Percentiles rank a stretch among this genome's conserved stretches.
These are phyloP conservation scores for Ceratocystis variospora DNA, from an alignment of 2,329 filamentous ascomycete species.

Conservation along the genomic window DNA sequence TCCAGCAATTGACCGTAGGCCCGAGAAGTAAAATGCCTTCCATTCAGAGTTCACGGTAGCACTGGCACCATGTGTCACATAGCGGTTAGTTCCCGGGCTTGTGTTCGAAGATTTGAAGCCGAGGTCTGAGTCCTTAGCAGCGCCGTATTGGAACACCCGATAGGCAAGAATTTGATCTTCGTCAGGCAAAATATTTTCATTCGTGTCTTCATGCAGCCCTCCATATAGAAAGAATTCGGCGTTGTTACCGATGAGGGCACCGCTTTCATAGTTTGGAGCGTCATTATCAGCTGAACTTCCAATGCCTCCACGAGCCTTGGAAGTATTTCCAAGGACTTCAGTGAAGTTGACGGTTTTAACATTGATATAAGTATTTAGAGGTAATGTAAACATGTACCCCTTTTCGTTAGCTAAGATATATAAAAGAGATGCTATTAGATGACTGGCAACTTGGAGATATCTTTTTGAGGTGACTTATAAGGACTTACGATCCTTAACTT, in stretches of 20 bases:
- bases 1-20: conserved; percentile 41
- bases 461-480: neutral
- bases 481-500: conserved; percentile 35
- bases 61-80: conserved; percentile 49
- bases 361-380: conserved; percentile 38
- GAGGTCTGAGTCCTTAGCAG: no score
- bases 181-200: conserved; percentile 29
- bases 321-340: conserved; percentile 33
- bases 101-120: no score
- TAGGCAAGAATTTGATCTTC: no score
- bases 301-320: conserved; percentile 34
- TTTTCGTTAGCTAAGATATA: conserved; percentile 33
- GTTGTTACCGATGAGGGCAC: conserved; percentile 52
- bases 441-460: neutral
- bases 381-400: conserved; percentile 43
- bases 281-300: conserved; percentile 40
- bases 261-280: conserved; percentile 45
- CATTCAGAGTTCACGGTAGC: conserved; percentile 56
- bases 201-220: conserved; percentile 33
- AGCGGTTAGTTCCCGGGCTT: conserved; percentile 36
- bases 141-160: no score
- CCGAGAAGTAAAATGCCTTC: conserved; percentile 57
- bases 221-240: conserved; percentile 51
- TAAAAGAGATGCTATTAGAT: neutral
- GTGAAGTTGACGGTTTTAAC: conserved; percentile 29